These are phyloP conservation scores for Magnolia sinica DNA, from an alignment of 164 flowering plant species.

Conservation along the genomic window DNA sequence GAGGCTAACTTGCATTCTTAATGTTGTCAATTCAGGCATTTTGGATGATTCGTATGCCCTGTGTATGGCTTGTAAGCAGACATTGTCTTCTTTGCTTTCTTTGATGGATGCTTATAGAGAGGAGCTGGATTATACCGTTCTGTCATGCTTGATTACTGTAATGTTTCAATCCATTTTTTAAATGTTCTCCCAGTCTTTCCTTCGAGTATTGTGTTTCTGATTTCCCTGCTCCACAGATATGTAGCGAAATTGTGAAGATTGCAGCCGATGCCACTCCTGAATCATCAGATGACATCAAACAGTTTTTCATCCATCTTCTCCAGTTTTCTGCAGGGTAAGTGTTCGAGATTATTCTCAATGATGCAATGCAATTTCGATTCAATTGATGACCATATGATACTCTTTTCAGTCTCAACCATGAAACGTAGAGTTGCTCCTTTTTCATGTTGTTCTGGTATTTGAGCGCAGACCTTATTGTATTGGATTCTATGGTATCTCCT, in stretches of 20 bases:
- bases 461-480: too few relatives aligned
- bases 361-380: too few relatives aligned
- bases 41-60: slow-evolving; percentile 90
- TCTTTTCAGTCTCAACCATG: neutral
- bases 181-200: neutral
- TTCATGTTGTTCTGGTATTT: too few relatives aligned
- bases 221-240: slow-evolving; percentile 46
- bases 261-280: slow-evolving; percentile 81
- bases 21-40: slow-evolving; percentile 49
- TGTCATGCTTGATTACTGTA: slow-evolving; percentile 79
- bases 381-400: too few relatives aligned
- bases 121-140: slow-evolving; percentile 80
- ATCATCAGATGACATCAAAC: slow-evolving; percentile 41
- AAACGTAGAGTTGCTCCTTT: too few relatives aligned
- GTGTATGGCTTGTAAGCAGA: slow-evolving; percentile 69
- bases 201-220: slow-evolving; percentile 2
- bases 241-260: slow-evolving; percentile 56
- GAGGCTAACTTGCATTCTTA: neutral
- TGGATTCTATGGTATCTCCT: too few relatives aligned
- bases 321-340: slow-evolving; percentile 78
- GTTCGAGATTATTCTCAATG: neutral
- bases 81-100: slow-evolving; percentile 71
- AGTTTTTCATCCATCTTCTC: slow-evolving; percentile 66
- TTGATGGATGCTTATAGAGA: slow-evolving; percentile 82
- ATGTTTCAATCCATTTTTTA: slow-evolving; percentile 13